Conservation (phyloP, 1,284 basidiomycete genomes). For the Pisolithus thermaeus region DNA sequence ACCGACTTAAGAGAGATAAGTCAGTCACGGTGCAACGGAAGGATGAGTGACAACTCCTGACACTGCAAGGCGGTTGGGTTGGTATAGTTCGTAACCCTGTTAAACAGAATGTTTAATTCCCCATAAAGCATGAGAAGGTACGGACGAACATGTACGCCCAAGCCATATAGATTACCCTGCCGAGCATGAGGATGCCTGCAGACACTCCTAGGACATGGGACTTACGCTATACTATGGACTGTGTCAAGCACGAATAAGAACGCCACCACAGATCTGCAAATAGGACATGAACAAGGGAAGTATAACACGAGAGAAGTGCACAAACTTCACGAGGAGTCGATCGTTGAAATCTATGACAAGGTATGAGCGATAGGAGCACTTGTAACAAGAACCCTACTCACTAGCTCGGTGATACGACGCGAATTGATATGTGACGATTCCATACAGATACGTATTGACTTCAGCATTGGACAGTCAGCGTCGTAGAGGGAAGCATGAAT, state of each 20-base stretch:
- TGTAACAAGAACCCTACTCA: conserved; percentile 16
- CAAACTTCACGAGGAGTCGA: neutral
- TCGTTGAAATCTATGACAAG: neutral
- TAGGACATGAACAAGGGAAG: neutral
- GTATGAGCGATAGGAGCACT: neutral
- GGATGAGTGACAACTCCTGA: neutral
- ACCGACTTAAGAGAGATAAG: conserved; percentile 10
- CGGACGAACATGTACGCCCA: conserved; percentile 13
- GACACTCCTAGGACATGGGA: neutral
- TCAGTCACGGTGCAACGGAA: neutral
- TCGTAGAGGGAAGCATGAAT: neutral
- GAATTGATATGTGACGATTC: conserved; percentile 42
- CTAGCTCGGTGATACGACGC: conserved; percentile 35
- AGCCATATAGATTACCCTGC: conserved; percentile 21
- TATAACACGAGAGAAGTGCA: no score
- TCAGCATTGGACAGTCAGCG: neutral
- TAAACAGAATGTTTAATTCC: neutral
- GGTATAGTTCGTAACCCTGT: neutral
- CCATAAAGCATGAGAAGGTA: neutral
- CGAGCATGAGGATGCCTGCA: neutral
- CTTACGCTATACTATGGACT: conserved; percentile 22
- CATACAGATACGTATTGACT: conserved; percentile 46
- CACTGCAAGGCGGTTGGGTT: neutral
- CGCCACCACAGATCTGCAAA: neutral
- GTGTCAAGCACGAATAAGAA: conserved; percentile 1